phyloP scores from a whole-genome alignment of 495 filamentous ascomycete genomes.

The Opeltia flavorubescens region DNA sequence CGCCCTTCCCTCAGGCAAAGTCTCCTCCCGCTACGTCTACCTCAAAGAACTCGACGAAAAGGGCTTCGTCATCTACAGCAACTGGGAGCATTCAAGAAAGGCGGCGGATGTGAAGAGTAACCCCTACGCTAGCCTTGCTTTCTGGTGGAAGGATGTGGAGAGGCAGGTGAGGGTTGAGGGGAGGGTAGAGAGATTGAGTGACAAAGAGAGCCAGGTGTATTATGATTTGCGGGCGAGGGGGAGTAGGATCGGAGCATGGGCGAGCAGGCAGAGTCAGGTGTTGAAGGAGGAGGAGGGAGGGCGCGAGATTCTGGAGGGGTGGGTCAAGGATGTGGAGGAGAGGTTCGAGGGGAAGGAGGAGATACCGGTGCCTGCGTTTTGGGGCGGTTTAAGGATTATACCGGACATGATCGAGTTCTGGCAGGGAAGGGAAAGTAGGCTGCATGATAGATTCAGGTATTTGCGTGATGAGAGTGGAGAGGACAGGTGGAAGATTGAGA shows the following conservation, averaged over 20 bases:
- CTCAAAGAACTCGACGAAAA: constrained; percentile 59
- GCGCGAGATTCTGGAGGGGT: constrained; percentile 26
- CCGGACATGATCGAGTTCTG: constrained; percentile 59
- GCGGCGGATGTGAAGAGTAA: constrained; percentile 50
- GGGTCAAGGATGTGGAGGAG: constrained; percentile 37
- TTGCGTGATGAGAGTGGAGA: constrained; percentile 33
- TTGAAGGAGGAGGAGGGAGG: constrained; percentile 35
- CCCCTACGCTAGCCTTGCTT: constrained; percentile 54
- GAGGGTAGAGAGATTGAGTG: constrained; percentile 48
- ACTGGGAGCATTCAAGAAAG: constrained; percentile 63
- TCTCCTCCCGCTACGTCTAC: constrained; percentile 78
- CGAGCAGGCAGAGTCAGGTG: constrained; percentile 73
- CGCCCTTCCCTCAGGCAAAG: constrained; percentile 63
- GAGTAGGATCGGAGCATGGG: constrained; percentile 82
- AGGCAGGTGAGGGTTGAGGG: constrained; percentile 55
- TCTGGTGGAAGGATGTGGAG: constrained; percentile 76
- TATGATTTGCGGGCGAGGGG: constrained; percentile 63
- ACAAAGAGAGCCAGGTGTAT: constrained; percentile 73
- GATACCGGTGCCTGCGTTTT: constrained; percentile 82
- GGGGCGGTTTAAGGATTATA: constrained; percentile 77
- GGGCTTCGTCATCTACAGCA: constrained; percentile 87
- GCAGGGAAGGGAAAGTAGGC: constrained; percentile 75
- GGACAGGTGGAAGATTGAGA: constrained; percentile 19
- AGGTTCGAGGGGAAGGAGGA: constrained; percentile 58
- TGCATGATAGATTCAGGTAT: constrained; percentile 92